Base-by-base conservation (phyloP, 495 filamentous ascomycete species). In the Penicillium antarcticum region DNA sequence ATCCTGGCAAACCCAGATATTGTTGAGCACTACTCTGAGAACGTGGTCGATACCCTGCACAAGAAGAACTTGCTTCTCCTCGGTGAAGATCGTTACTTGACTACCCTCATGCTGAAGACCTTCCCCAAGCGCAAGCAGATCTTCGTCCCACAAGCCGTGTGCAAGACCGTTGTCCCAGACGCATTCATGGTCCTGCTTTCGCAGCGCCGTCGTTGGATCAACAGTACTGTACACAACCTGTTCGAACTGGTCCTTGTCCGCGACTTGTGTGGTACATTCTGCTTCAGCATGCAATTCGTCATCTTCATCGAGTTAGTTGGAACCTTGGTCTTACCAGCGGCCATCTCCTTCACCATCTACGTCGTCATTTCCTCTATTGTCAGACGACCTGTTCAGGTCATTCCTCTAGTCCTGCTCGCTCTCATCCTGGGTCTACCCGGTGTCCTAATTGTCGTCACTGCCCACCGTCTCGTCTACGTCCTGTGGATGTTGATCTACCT, bases 221-320 rank as follows among this genome's bases (percentile, higher is more conserved):
- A 99, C 81, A 95, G 89, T 70, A 99, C 95, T 1, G 89, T 99
- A 33, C 95, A 99, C 74, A 99, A 99, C 60, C 76, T 97, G 37
- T 95, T 99, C 85, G 95, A 99, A 69, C 82, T 99, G 16, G 88
- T 97, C 23, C 82, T 97, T 5, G 95, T 99, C 21, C 81, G 91
- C 43, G 95, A 99, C 75, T 81, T 99, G 5, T 99, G 95, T 64
- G 95, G 95, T 42, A 99, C 95, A 0, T 99, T 99, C 75, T 99
- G 95, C 79, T 99, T 99, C 77, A 95, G 88, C 72, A 99, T 99
- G 95, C 95, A 99, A 68, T 97, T 97, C 64, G 87, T 97, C 46
- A 87, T 99, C 50, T 95, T 91, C 69, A 91, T 99, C 62, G 94
- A 99, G 66, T 79, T 99, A 37, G 80, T 97, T 42, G 95, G 95